Evolutionary conservation across 306 rosid species (phyloP).

Genomic region (Pterocarpus santalinus): DNA sequence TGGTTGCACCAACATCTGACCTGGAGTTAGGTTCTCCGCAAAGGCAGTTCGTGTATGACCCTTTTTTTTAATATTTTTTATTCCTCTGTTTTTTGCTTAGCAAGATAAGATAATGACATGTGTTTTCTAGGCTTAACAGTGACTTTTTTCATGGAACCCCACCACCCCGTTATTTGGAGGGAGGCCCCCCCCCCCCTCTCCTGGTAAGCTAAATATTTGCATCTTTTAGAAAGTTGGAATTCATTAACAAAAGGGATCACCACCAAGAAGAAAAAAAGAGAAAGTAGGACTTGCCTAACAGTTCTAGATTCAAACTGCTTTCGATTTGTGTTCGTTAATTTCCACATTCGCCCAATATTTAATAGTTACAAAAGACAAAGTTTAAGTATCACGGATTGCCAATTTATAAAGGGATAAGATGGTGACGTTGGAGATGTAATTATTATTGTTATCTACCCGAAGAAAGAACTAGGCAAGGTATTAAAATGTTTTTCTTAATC

Average conservation of each 20-base stretch:
- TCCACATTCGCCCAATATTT: constrained; percentile 42
- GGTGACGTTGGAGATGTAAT: constrained; percentile 57
- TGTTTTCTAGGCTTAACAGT: constrained; percentile 31
- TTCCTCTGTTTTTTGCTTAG: too few relatives aligned
- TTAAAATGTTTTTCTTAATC: constrained; percentile 40
- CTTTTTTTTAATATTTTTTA: background rate
- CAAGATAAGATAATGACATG: constrained; percentile 40
- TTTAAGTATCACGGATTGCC: constrained; percentile 35
- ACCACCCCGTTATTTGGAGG: constrained; percentile 47
- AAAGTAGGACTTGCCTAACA: constrained; percentile 47
- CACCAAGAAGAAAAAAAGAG: constrained; percentile 2
- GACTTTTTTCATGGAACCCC: constrained; percentile 45
- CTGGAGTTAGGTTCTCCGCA: constrained; percentile 49
- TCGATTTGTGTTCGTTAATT: constrained; percentile 41
- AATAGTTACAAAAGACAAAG: constrained; percentile 45
- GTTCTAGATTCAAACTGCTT: constrained; percentile 48
- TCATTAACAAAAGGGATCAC: constrained; percentile 41
- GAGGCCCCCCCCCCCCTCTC: constrained; percentile 43
- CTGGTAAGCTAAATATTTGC: constrained; percentile 12
- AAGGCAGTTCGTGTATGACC: constrained; percentile 39
- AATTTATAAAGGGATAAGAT: constrained; percentile 55
- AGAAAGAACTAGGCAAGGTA: constrained; percentile 33
- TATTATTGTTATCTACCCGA: constrained; percentile 47
- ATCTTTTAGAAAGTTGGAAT: constrained; percentile 44
- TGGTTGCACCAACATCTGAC: constrained; percentile 28